These are phyloP conservation scores for Lactarius sanguifluus DNA, from an alignment of 768 basidiomycete genomes.

Conservation along the genomic window DNA sequence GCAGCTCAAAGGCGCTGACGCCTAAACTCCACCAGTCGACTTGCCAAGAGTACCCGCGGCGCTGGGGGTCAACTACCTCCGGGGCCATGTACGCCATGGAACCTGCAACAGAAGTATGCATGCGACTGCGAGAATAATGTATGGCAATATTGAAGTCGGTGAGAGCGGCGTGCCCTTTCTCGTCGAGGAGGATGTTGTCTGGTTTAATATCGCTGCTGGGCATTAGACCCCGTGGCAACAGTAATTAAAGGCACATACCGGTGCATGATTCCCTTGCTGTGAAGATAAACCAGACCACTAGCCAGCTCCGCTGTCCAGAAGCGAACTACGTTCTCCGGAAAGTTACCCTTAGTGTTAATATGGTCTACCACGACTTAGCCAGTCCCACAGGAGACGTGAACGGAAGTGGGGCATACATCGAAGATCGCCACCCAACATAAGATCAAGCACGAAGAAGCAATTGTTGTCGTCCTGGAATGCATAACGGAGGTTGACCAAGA, in stretches of 20 bases:
- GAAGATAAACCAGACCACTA: constrained; percentile 84
- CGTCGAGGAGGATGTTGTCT: constrained; percentile 94
- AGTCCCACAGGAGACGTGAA: constrained; percentile 8
- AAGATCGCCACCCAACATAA: constrained; percentile 95
- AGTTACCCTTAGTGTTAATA: constrained; percentile 64
- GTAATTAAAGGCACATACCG: constrained; percentile 53
- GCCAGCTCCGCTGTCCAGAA: constrained; percentile 92
- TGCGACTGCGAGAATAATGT: constrained; percentile 86
- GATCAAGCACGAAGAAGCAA: constrained; percentile 95
- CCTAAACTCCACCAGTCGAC: constrained; percentile 98
- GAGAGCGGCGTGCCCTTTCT: constrained; percentile 91
- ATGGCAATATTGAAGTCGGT: constrained; percentile 99
- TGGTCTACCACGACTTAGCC: constrained; percentile 57
- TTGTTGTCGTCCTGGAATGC: constrained; percentile 98
- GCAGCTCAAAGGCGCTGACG: constrained; percentile 85
- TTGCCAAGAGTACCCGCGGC: constrained; percentile 90
- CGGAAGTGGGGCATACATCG: constrained; percentile 58
- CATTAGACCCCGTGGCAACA: constrained; percentile 26
- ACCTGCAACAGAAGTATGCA: constrained; percentile 92
- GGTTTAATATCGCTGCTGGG: constrained; percentile 85
- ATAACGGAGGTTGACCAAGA: constrained; percentile 87
- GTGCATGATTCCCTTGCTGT: constrained; percentile 90
- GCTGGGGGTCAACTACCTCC: constrained; percentile 70
- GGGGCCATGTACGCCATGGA: constrained; percentile 99
- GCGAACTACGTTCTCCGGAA: constrained; percentile 70